phyloP scores from a whole-genome alignment of 768 basidiomycete genomes.

The Holtermanniella nyarrowii region DNA sequence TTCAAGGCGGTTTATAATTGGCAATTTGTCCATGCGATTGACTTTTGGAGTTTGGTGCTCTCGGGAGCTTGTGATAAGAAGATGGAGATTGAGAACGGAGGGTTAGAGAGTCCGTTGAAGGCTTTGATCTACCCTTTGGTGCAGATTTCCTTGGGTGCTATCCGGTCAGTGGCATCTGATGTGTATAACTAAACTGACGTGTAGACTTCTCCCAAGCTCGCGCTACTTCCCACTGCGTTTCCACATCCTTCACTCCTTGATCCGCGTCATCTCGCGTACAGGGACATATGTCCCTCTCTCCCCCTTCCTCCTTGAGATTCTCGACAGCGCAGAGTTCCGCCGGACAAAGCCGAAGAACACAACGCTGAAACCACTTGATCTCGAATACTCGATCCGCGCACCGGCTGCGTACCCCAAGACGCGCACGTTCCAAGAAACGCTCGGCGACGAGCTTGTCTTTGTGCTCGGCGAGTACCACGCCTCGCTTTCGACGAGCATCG shows the following conservation, averaged over 20 bases:
- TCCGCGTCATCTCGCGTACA: conserved; percentile 74
- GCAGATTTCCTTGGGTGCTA: conserved; percentile 84
- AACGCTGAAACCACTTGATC: conserved; percentile 77
- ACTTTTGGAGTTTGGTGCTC: conserved; percentile 90
- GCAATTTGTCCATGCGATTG: conserved; percentile 91
- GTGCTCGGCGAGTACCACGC: conserved; percentile 67
- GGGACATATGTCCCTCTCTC: conserved; percentile 76
- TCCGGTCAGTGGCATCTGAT: conserved; percentile 55
- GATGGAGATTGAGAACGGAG: conserved; percentile 46
- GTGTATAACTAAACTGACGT: background rate
- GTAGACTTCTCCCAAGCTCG: conserved; percentile 75
- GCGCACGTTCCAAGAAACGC: conserved; percentile 67
- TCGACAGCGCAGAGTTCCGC: conserved; percentile 60
- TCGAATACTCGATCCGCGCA: conserved; percentile 74
- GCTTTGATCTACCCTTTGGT: conserved; percentile 91
- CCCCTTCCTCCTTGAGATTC: conserved; percentile 74
- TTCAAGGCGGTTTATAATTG: conserved; percentile 96
- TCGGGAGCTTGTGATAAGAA: conserved; percentile 64
- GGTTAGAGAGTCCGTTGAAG: conserved; percentile 64
- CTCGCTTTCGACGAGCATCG: conserved; percentile 69
- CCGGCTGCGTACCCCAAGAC: conserved; percentile 84
- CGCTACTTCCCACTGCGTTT: conserved; percentile 93
- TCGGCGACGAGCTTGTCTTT: conserved; percentile 71
- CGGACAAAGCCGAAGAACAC: conserved; percentile 64
- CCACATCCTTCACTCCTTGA: conserved; percentile 76